Percentiles rank a stretch among this genome's conserved stretches.
These are phyloP conservation scores for Acacia concinna DNA, from an alignment of 331 rosid species.

Conservation along the genomic window DNA sequence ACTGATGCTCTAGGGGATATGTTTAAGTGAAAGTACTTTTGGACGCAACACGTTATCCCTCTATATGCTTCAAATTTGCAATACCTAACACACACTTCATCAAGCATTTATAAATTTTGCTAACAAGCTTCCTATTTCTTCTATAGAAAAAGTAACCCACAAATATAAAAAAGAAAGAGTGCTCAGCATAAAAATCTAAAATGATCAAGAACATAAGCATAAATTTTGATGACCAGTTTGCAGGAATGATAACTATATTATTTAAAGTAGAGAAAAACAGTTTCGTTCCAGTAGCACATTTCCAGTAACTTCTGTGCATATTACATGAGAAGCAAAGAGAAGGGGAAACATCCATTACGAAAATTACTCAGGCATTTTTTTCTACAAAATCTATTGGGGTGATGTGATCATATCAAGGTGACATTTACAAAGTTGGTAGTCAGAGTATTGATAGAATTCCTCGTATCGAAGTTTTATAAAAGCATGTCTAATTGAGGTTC, in stretches of 20 bases:
- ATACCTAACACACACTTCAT: background rate
- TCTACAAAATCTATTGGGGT: constrained; percentile 1
- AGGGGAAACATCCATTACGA: background rate
- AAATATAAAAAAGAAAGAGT: background rate
- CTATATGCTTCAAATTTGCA: background rate
- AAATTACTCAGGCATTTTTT: constrained; percentile 1
- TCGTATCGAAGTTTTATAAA: background rate
- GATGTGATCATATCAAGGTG: background rate
- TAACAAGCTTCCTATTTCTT: background rate
- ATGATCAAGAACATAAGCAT: background rate
- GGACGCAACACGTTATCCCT: background rate
- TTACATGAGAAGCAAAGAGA: background rate
- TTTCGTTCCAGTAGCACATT: background rate
- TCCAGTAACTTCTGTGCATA: background rate
- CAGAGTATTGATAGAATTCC: background rate
- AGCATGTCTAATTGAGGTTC: constrained; percentile 16
- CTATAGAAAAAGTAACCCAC: background rate
- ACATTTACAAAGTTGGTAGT: background rate
- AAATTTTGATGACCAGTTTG: background rate
- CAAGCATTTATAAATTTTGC: background rate
- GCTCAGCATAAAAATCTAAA: background rate
- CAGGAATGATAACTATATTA: background rate
- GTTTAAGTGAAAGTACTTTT: background rate
- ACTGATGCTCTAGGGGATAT: background rate
- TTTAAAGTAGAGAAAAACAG: background rate